Base-by-base conservation (phyloP, 805 yeast genomes). In the Monosporozyma solicola region DNA sequence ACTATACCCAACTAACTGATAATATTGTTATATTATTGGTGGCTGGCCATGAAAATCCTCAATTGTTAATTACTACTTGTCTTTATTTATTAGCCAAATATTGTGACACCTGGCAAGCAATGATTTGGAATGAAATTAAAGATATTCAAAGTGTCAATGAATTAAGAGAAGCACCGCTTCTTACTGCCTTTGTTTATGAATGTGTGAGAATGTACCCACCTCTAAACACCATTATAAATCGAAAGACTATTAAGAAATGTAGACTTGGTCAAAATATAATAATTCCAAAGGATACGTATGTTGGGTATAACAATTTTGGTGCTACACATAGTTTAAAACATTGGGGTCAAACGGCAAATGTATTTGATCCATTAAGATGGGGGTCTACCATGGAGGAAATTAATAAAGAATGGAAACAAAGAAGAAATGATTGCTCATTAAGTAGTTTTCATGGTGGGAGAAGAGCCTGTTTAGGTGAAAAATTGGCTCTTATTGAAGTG, bases 11-110 rank as follows among this genome's bases (percentile, higher is more conserved):
- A 57, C 71, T 79, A 51, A 63, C 70, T 2, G 85, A 81, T 59
- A 81, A 81, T 61, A 70, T 79, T 16, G 75, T 79, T 8, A 80
- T 81, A 16, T 68, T 79, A 3, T 63, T 80, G 59, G 77, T 81
- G 47, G 85, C 85, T 0, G 85, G 85, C 0, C 85, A 81, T 62
- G 85, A 81, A 57, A 81, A 81, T 55, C 85, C 85, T 0, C 80
- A 79, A 54, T 60, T 81, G 25, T 63, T 80, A 10, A 58, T 80
- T 55, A 72, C 77, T 0, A 76, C 82, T 0, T 59, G 76, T 5
- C 56, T 80, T 1, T 80, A 74, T 53, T 56, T 77, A 13, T 57
- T 80, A 29, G 79, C 77, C 1, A 80, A 79, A 54, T 51, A 74
- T 56, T 65, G 20, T 15, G 50, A 64, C 1, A 49, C 56, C 0